phyloP scores from a whole-genome alignment of 441 rosid genomes.

The Jatropha podagrica region DNA sequence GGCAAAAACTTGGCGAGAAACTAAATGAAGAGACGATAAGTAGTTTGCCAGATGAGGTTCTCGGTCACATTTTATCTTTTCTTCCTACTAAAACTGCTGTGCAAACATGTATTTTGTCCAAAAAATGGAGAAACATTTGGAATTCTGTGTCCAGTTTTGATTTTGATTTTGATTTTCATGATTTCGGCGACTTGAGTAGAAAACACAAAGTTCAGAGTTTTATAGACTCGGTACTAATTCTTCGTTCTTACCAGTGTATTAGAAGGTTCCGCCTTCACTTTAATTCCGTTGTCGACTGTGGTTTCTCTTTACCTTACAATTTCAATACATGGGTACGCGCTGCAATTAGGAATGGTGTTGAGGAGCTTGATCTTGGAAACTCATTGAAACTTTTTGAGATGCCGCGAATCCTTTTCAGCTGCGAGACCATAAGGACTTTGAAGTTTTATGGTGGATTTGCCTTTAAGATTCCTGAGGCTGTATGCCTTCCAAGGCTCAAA shows the following conservation, averaged over 20 bases:
- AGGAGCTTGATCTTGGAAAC: not conserved
- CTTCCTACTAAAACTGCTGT: not conserved
- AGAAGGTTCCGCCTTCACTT: not conserved
- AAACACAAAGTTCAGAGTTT: not conserved
- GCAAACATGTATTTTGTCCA: not conserved
- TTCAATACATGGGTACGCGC: not conserved
- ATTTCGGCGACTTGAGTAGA: no score
- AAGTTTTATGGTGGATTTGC: not conserved
- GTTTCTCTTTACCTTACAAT: no score
- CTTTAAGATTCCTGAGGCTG: not conserved
- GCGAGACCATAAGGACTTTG: not conserved
- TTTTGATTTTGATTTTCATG: no score
- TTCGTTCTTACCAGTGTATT: not conserved
- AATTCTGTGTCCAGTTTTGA: no score
- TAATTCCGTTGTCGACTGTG: no score
- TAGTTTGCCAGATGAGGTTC: not conserved
- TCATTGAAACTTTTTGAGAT: not conserved
- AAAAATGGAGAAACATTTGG: not conserved
- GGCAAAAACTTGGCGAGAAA: no score
- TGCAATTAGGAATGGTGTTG: conserved; percentile 2
- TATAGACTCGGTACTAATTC: not conserved
- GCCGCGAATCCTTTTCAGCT: not conserved
- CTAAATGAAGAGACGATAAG: no score
- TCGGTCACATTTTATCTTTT: conserved; percentile 8
- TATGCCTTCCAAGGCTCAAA: conserved; percentile 4